Conservation (phyloP, 495 filamentous ascomycete genomes). For the Peziza echinospora region DNA sequence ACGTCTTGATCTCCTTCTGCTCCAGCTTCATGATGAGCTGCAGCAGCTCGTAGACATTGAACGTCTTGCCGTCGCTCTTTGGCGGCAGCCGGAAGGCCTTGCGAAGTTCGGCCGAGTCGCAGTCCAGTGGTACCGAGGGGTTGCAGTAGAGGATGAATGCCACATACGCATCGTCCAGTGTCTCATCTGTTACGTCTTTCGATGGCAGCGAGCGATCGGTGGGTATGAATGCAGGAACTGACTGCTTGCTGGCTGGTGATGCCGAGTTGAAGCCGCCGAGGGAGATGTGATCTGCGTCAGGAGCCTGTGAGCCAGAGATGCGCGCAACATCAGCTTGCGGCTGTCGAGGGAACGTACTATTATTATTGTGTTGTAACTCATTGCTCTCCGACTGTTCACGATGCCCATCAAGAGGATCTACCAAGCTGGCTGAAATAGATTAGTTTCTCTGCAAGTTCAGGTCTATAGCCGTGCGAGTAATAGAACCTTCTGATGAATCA, state of each 20-base stretch:
- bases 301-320: slow-evolving; percentile 1
- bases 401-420: background rate
- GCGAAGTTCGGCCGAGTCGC: slow-evolving; percentile 49
- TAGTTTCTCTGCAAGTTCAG: slow-evolving; percentile 21
- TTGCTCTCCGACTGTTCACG: background rate
- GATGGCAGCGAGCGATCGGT: slow-evolving; percentile 35
- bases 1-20: slow-evolving; percentile 80
- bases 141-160: slow-evolving; percentile 84
- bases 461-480: slow-evolving; percentile 19
- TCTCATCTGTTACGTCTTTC: slow-evolving; percentile 43
- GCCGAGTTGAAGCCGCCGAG: background rate
- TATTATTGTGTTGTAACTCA: background rate
- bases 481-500: background rate
- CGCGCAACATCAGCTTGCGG: background rate
- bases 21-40: slow-evolving; percentile 68
- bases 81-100: slow-evolving; percentile 69
- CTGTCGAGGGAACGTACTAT: background rate
- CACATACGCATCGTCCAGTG: slow-evolving; percentile 73
- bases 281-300: slow-evolving; percentile 2
- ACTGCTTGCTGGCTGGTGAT: slow-evolving; percentile 14
- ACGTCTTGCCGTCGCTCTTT: slow-evolving; percentile 80
- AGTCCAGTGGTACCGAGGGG: slow-evolving; percentile 46
- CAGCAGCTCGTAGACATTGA: slow-evolving; percentile 63
- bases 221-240: slow-evolving; percentile 13
- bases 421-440: background rate